phyloP scores from a whole-genome alignment of 768 basidiomycete species.

The Gymnopilus junonius region DNA sequence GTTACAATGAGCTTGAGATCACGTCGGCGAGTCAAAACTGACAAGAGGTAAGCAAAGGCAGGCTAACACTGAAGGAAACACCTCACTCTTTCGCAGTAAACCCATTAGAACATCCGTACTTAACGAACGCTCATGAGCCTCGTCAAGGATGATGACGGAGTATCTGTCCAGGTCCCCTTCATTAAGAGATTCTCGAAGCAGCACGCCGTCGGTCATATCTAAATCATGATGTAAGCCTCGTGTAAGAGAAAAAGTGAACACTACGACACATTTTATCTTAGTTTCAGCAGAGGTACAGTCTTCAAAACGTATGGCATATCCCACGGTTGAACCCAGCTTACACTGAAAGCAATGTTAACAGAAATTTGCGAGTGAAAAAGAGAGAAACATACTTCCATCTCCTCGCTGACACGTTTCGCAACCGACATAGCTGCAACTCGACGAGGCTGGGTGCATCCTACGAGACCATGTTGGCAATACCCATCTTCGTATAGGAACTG shows the following conservation, averaged over 20 bases:
- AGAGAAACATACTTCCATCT: constrained; percentile 81
- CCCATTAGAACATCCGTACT: constrained; percentile 99
- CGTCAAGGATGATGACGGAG: constrained; percentile 97
- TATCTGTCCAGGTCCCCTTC: constrained; percentile 99
- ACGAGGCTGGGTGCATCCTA: constrained; percentile 97
- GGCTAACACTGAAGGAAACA: background rate
- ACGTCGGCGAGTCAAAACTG: constrained; percentile 85
- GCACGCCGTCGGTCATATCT: constrained; percentile 99
- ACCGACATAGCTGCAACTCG: constrained; percentile 99
- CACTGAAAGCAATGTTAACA: constrained; percentile 49
- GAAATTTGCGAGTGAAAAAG: background rate
- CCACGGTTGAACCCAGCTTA: constrained; percentile 88
- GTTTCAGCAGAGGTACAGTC: constrained; percentile 95
- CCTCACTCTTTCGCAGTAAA: constrained; percentile 86
- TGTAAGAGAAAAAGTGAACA: background rate
- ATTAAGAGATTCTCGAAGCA: constrained; percentile 96
- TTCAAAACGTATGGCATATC: constrained; percentile 98
- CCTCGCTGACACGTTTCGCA: constrained; percentile 99
- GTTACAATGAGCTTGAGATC: constrained; percentile 98
- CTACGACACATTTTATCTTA: constrained; percentile 88
- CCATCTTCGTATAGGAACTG: constrained; percentile 99
- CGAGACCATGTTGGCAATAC: constrained; percentile 85
- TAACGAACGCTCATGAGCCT: constrained; percentile 96
- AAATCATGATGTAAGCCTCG: constrained; percentile 2
- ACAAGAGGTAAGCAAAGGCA: background rate